Base-by-base conservation (phyloP, 495 filamentous ascomycete genomes). In the Lichina pygmaea region DNA sequence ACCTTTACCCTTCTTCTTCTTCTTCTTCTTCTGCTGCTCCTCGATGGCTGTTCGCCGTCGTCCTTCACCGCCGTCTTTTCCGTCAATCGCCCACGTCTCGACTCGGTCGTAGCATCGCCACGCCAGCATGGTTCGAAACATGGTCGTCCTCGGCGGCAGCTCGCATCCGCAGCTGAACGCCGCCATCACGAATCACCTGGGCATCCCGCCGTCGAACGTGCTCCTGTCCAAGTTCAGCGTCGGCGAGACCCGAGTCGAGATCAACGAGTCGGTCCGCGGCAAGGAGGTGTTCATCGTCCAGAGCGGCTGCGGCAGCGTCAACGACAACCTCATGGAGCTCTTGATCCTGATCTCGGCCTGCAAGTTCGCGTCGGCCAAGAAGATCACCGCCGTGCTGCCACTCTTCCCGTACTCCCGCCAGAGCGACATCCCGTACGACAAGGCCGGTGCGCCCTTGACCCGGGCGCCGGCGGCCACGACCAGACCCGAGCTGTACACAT, bases 271-370 rank as follows among this genome's bases (percentile, higher is more conserved):
- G 17, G 86, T 97, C 38, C 81, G 89, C 52, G 91, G 78, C 47
- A 97, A 97, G 59, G 89, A 95, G 68, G 86, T 97, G 55, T 93
- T 91, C 61, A 91, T 94, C 58, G 80, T 95, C 51, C 85, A 95
- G 59, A 81, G 77, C 43, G 82, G 85, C 44, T 73, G 76, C 47
- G 81, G 81, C 42, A 85, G 78, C 50, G 82, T 95, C 61, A 97
- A 97, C 55, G 89, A 97, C 57, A 75, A 93, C 59, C 67, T 97
- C 42, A 75, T 97, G 64, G 89, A 97, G 51, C 73, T 97, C 34
- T 78, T 93, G 56, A 93, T 97, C 62, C 92, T 70, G 46, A 86
- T 97, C 51, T 91, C 83, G 15, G 89, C 89, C 50, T 95, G 91
- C 70, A 93, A 94, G 62, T 94, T 82, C 3, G 89, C 91, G 44